Evolutionary conservation across 163 green algal species (phyloP).

Genomic region (Scenedesmus sp.): DNA sequence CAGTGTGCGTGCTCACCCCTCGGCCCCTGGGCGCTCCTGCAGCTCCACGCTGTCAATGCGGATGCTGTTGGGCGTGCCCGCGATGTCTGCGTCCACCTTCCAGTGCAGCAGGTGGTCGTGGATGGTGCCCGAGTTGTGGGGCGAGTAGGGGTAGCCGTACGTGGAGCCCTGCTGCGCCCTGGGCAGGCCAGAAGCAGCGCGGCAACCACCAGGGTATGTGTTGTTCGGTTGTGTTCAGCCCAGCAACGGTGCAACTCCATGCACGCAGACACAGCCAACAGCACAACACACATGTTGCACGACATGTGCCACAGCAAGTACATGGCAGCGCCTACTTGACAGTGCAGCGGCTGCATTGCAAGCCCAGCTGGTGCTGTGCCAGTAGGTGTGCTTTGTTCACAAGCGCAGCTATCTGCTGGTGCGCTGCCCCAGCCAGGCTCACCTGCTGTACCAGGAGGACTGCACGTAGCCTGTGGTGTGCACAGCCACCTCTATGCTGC

Average conservation of each 20-base stretch:
- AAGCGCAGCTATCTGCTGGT: too few relatives aligned
- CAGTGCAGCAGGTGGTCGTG: conserved; percentile 49
- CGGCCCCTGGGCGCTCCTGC: neutral
- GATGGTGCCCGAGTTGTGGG: conserved; percentile 39
- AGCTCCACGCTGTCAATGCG: conserved; percentile 22
- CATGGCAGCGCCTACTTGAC: too few relatives aligned
- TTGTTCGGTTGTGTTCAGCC: too few relatives aligned
- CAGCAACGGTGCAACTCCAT: too few relatives aligned
- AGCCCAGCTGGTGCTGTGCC: too few relatives aligned
- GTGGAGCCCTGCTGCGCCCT: neutral
- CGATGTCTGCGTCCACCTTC: conserved; percentile 44
- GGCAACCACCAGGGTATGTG: neutral
- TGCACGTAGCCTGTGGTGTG: conserved; percentile 48
- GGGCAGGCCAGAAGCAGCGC: neutral
- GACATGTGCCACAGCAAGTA: too few relatives aligned
- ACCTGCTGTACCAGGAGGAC: conserved; percentile 6
- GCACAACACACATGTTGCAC: too few relatives aligned
- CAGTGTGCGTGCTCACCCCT: neutral
- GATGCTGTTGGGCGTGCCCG: conserved; percentile 25
- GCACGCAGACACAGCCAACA: too few relatives aligned
- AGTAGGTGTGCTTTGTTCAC: too few relatives aligned
- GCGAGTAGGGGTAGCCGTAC: conserved; percentile 19
- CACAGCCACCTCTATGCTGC: conserved; percentile 34
- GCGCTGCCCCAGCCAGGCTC: neutral
- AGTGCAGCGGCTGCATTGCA: too few relatives aligned